Conservation (phyloP, 176 grass and related monocot genomes). For the Miscanthus lutarioriparius region DNA sequence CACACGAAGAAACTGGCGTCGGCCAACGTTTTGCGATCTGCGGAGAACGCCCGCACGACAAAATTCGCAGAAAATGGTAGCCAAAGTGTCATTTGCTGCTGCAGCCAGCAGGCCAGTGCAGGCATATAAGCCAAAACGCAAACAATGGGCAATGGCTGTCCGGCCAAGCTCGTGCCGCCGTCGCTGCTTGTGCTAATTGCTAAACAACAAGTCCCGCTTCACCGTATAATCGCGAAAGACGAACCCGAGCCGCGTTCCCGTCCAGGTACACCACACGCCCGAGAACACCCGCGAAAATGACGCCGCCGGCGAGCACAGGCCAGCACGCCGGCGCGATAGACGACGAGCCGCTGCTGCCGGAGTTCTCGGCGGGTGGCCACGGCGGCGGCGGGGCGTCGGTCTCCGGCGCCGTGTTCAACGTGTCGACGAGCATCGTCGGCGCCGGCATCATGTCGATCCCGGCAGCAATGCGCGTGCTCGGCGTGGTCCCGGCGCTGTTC, state of each 20-base stretch:
- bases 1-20: background rate
- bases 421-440: constrained; percentile 87
- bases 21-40: background rate
- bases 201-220: background rate
- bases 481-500: constrained; percentile 51
- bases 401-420: constrained; percentile 82
- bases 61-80: background rate
- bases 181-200: background rate
- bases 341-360: constrained; percentile 54
- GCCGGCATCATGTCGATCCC: constrained; percentile 98
- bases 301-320: constrained; percentile 20
- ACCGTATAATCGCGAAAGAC: background rate
- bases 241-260: constrained; percentile 23
- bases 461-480: constrained; percentile 83
- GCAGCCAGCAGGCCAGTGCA: too few species aligned
- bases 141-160: background rate
- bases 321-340: background rate
- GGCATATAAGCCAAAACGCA: background rate
- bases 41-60: background rate
- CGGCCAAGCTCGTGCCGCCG: background rate
- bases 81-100: constrained; percentile 14
- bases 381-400: constrained; percentile 41
- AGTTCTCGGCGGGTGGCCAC: constrained; percentile 19
- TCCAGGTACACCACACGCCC: constrained; percentile 44
- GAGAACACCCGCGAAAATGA: background rate